Evolutionary conservation across 768 basidiomycete genomes (phyloP), one percentile per base, ranked within the genome.

Genomic region (Tricholoma hemisulphureum): DNA sequence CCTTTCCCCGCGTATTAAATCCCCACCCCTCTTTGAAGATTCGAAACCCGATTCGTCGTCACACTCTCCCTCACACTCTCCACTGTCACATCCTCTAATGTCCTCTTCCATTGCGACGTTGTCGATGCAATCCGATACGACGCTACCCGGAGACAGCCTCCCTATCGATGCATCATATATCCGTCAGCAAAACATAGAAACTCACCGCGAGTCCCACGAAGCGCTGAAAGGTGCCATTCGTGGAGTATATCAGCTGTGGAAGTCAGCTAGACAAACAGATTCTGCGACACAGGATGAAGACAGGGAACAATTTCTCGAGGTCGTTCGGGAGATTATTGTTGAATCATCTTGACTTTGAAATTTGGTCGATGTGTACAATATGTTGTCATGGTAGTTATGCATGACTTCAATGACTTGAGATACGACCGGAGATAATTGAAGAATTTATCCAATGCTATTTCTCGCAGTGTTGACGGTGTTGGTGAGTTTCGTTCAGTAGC

Each of bases 171-270:
- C 45, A 54, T 26, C 48, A 39, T 20, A 9, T 51, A 28, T 54
- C 16, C 59, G 57, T 46, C 61, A 51, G 41, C 45, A 29, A 20
- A 46, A 29, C 53, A 55, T 24, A 26, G 57, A 24, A 18, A 58
- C 9, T 7, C 23, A 55, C 11, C 46, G 60, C 58, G 53, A 69
- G 77, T 46, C 63, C 3, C 32, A 52, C 49, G 74, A 74, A 24
- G 77, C 81, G 18, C 69, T 89, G 46, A 77, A 73, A 37, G 78
- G 82, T 34, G 77, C 80, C 29, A 78, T 88, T 50, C 77, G 74
- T 58, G 81, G 83, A 2, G 67, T 90, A 37, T 88, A 83, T 67
- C 73, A 68, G 26, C 76, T 89, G 20, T 89, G 88, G 87, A 81
- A 72, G 65, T 64, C 77, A 9, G 71, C 76, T 26, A 73, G 69